Base-by-base conservation (phyloP, 2,329 filamentous ascomycete genomes). In the Hypoxylon sp. region DNA sequence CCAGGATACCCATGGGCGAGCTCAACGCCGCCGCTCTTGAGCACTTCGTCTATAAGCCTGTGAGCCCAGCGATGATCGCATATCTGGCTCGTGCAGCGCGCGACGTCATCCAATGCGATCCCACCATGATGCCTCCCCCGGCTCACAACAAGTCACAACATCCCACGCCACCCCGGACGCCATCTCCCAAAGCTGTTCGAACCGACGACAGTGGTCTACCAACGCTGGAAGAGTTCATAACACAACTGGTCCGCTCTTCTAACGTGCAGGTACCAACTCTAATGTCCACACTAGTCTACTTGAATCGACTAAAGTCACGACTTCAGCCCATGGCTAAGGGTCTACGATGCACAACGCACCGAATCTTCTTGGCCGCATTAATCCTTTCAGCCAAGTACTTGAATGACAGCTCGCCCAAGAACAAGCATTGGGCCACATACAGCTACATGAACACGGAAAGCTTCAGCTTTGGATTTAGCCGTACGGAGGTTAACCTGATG, bases 401-500 rank as follows among this genome's bases (percentile, higher is more conserved):
- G 72, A 98, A 99, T 79, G 96, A 98, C 84, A 97, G 93, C 66
- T 97, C 93, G 11, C 96, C 96, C 68, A 98, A 98, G 89, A 99
- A 99, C 88, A 98, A 98, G 89, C 96, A 99, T 85, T 99, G 96
- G 96, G 94, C 96, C 70, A 91, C 89, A 74, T 99, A 98, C 84
- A 97, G 91, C 64, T 83, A 90, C 74, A 90, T 97, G 72, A 91
- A 84, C 78, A 88, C 89, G 9, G 81, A 84, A 7, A 77, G 73
- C 66, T 85, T 82, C 76, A 87, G 84, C 75, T 99, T 98, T 75
- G 92, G 93, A 73, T 98, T 99, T 85, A 95, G 90, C 74, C 86
- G 94, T 71, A 96, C 93, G 33, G 96, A 99, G 82, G 96, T 99
- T 74, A 99, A 99, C 83, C 86, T 98, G 67, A 99, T 99, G 96